Evolutionary conservation across 202 grass and related monocot genomes (phyloP).

Genomic region (Alloteropsis angusta): DNA sequence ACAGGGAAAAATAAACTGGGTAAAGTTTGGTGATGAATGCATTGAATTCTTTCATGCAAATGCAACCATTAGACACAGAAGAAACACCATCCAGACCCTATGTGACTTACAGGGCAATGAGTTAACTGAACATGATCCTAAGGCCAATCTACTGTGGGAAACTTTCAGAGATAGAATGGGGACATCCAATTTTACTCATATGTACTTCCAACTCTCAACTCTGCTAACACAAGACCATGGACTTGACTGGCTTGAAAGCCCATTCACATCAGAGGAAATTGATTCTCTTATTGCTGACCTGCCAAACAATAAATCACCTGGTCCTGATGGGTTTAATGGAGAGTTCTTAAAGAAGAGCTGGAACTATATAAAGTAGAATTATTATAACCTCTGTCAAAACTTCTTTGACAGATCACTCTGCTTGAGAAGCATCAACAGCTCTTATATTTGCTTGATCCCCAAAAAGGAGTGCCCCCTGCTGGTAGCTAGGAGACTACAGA

Average conservation of each 20-base stretch:
- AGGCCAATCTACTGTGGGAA: no score
- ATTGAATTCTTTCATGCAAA: no score
- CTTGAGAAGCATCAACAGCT: neutral
- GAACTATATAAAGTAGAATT: rapidly evolving
- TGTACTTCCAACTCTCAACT: neutral
- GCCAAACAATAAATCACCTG: neutral
- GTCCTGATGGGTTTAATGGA: no score
- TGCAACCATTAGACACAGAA: no score
- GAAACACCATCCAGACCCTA: no score
- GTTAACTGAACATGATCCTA: no score
- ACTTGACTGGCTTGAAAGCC: neutral
- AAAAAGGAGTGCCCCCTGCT: neutral
- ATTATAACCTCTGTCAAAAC: neutral
- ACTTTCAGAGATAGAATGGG: neutral
- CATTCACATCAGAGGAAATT: neutral
- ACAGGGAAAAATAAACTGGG: no score
- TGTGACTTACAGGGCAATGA: no score
- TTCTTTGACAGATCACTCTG: no score
- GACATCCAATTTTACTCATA: neutral
- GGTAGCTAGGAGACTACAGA: neutral
- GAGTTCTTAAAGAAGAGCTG: neutral
- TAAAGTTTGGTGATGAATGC: no score
- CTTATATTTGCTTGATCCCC: neutral
- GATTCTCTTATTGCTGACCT: neutral
- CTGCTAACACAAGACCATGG: neutral